These are phyloP conservation scores for Chrysosphaeria jannelii DNA, from an alignment of 2,329 filamentous ascomycete species.

Conservation along the genomic window DNA sequence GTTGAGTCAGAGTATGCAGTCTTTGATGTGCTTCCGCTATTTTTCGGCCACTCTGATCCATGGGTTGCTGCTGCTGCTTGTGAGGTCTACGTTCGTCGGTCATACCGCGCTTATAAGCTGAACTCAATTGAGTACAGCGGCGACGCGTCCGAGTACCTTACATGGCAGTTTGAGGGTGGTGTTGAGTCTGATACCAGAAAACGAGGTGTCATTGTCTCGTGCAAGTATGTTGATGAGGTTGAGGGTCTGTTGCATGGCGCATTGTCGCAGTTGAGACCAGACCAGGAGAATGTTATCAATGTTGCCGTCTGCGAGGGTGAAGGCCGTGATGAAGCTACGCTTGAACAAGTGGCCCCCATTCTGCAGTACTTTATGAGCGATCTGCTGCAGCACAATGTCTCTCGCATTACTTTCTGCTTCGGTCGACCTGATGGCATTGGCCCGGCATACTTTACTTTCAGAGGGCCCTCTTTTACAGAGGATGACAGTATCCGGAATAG, in stretches of 20 bases:
- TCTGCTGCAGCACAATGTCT: constrained; percentile 49
- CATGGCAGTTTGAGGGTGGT: constrained; percentile 83
- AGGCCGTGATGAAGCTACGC: constrained; percentile 49
- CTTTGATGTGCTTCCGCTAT: constrained; percentile 79
- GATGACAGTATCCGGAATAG: constrained; percentile 91
- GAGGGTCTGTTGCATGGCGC: constrained; percentile 67
- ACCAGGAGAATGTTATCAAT: constrained; percentile 49
- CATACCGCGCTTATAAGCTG: constrained; percentile 84
- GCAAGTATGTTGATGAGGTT: constrained; percentile 76
- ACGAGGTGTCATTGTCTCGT: constrained; percentile 83
- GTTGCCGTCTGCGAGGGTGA: constrained; percentile 76
- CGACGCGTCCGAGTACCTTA: constrained; percentile 46
- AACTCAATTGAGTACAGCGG: constrained; percentile 72
- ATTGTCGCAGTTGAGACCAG: constrained; percentile 43
- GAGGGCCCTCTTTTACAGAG: constrained; percentile 65
- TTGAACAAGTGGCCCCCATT: constrained; percentile 43
- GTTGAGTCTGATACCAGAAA: constrained; percentile 58
- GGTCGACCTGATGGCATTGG: constrained; percentile 84
- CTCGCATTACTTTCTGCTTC: constrained; percentile 85
- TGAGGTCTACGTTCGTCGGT: constrained; percentile 85
- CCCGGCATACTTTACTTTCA: constrained; percentile 95
- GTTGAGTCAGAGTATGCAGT: constrained; percentile 97
- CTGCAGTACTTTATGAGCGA: constrained; percentile 63
- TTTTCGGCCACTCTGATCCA: constrained; percentile 80
- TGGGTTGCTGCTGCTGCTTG: constrained; percentile 85